These are phyloP conservation scores for Gloeopeniophorella convolvens DNA, from an alignment of 768 basidiomycete species.

Conservation along the genomic window DNA sequence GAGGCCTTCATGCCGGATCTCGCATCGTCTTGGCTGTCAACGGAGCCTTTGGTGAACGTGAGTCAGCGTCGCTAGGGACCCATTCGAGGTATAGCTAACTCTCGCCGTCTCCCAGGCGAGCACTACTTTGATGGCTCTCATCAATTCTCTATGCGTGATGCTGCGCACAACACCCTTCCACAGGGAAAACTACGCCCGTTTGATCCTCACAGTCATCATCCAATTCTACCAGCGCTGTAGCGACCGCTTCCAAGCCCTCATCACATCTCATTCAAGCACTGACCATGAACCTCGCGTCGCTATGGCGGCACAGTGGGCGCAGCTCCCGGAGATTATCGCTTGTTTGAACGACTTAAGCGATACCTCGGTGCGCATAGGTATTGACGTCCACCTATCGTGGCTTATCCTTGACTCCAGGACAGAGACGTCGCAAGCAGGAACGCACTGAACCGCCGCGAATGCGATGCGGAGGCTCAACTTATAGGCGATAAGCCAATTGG, in stretches of 20 bases:
- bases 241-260: conserved; percentile 75
- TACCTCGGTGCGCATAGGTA: conserved; percentile 38
- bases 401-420: conserved; percentile 30
- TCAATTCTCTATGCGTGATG: conserved; percentile 91
- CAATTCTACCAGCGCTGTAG: conserved; percentile 96
- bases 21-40: conserved; percentile 53
- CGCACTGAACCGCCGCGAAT: conserved; percentile 70
- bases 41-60: conserved; percentile 77
- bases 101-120: conserved; percentile 50
- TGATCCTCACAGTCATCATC: conserved; percentile 89
- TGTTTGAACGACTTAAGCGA: conserved; percentile 63
- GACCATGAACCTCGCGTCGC: conserved; percentile 43
- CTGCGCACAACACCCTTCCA: conserved; percentile 90
- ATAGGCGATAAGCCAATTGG: conserved; percentile 48
- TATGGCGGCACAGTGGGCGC: conserved; percentile 79
- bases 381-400: conserved; percentile 1
- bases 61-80: conserved; percentile 2
- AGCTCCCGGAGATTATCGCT: conserved; percentile 68
- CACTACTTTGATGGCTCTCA: conserved; percentile 79
- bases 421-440: conserved; percentile 36
- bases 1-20: conserved; percentile 87
- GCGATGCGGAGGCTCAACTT: conserved; percentile 65
- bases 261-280: conserved; percentile 34
- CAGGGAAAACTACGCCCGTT: conserved; percentile 86
- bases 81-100: neutral